Conservation (phyloP, 2,329 filamentous ascomycete species). For the Ophiostoma himal-ulmi region DNA sequence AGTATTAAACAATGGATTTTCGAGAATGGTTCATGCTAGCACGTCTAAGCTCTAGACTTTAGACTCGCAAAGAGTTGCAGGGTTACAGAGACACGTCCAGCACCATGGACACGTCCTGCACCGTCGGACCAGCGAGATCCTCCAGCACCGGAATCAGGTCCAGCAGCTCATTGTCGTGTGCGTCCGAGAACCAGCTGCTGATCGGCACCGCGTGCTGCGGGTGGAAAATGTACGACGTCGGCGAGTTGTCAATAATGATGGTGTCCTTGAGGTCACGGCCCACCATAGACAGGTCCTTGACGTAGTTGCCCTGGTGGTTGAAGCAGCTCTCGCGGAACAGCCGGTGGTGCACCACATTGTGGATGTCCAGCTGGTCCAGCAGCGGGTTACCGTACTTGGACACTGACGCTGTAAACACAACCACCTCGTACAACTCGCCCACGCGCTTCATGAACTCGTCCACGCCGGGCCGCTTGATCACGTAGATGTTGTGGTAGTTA, state of each 20-base stretch:
- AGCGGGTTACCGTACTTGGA: slow-evolving; percentile 99
- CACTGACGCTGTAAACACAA: slow-evolving; percentile 96
- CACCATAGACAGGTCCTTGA: slow-evolving; percentile 97
- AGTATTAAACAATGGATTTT: neutral
- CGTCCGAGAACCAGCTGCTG: slow-evolving; percentile 99
- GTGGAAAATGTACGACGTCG: slow-evolving; percentile 98
- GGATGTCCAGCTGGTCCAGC: slow-evolving; percentile 93
- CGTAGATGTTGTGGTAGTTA: slow-evolving; percentile 98
- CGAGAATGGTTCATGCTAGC: neutral
- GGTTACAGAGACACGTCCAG: slow-evolving; percentile 73
- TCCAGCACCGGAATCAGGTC: slow-evolving; percentile 97
- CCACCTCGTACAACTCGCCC: slow-evolving; percentile 94
- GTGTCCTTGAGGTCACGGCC: slow-evolving; percentile 93
- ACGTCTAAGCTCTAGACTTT: too few relatives aligned
- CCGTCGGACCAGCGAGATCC: slow-evolving; percentile 81
- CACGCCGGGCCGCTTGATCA: slow-evolving; percentile 97
- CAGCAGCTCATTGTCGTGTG: slow-evolving; percentile 96
- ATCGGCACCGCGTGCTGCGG: slow-evolving; percentile 98
- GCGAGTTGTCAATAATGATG: slow-evolving; percentile 99
- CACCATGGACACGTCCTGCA: slow-evolving; percentile 93
- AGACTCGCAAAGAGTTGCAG: neutral
- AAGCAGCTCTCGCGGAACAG: slow-evolving; percentile 98
- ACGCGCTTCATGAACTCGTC: slow-evolving; percentile 99
- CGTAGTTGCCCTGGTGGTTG: slow-evolving; percentile 98
- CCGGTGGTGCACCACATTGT: slow-evolving; percentile 91